phyloP scores from a whole-genome alignment of 176 grass and related monocot species.

The Raddia guianensis region DNA sequence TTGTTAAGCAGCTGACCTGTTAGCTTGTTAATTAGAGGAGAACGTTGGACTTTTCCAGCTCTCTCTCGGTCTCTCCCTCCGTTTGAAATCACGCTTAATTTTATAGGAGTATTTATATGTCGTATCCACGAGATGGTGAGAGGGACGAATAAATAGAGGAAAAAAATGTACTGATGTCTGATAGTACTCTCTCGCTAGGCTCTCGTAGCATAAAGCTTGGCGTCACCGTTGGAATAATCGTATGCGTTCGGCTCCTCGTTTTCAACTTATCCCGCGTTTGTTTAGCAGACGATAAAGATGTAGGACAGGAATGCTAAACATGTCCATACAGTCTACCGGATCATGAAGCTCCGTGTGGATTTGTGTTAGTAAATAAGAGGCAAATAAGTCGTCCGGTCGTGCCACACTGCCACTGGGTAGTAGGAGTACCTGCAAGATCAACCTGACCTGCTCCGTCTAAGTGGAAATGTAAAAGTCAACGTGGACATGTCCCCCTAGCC shows the following conservation, averaged over 20 bases:
- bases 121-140: no score
- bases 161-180: no score
- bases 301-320: background rate
- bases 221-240: no score
- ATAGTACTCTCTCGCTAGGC: no score
- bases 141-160: no score
- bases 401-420: conserved; percentile 8
- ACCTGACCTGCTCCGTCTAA: background rate
- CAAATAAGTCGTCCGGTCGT: background rate
- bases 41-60: conserved; percentile 30
- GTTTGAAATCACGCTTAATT: background rate
- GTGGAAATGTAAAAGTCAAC: conserved; percentile 28
- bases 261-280: conserved; percentile 2
- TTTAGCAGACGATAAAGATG: background rate
- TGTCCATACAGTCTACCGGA: background rate
- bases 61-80: background rate
- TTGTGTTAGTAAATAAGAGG: background rate
- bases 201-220: no score
- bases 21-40: background rate
- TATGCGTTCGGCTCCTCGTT: no score
- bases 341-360: conserved; percentile 19
- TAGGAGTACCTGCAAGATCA: background rate
- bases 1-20: conserved; percentile 19
- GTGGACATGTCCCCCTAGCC: background rate
- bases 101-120: no score